Conservation (phyloP, 805 yeast genomes). For the Nakazawaea ambrosiae region DNA sequence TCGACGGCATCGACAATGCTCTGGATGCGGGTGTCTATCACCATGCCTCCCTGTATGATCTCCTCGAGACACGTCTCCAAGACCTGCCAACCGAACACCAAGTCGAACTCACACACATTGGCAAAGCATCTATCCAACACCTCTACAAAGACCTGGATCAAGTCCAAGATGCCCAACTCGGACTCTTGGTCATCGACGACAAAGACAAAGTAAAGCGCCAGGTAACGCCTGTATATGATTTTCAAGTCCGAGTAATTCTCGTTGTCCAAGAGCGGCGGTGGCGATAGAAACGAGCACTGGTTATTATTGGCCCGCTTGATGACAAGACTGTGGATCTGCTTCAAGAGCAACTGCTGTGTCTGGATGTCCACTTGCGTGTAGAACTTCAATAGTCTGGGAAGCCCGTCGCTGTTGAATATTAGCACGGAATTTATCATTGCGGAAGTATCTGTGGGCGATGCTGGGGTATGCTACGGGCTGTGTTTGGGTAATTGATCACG, state of each 20-base stretch:
- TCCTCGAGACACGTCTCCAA: slow-evolving; percentile 87
- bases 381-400: slow-evolving; percentile 84
- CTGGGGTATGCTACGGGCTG: not conserved
- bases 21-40: slow-evolving; percentile 80
- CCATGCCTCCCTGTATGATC: slow-evolving; percentile 97
- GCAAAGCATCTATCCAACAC: slow-evolving; percentile 88
- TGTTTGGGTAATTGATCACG: no score
- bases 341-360: slow-evolving; percentile 71
- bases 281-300: slow-evolving; percentile 85
- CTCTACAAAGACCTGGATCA: slow-evolving; percentile 96
- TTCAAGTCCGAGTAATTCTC: slow-evolving; percentile 68
- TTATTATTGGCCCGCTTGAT: slow-evolving; percentile 59
- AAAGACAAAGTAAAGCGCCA: slow-evolving; percentile 92
- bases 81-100: slow-evolving; percentile 99
- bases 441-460: not conserved
- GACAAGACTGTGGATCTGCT: slow-evolving; percentile 77
- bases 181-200: slow-evolving; percentile 94
- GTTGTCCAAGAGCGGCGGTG: slow-evolving; percentile 59
- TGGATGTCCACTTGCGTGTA: slow-evolving; percentile 85
- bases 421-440: slow-evolving; percentile 81
- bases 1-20: slow-evolving; percentile 82
- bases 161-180: slow-evolving; percentile 86
- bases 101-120: slow-evolving; percentile 91
- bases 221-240: slow-evolving; percentile 90
- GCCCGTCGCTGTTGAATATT: slow-evolving; percentile 83